Evolutionary conservation across 2,329 filamentous ascomycete genomes (phyloP).

Genomic region (Phoma sp.): DNA sequence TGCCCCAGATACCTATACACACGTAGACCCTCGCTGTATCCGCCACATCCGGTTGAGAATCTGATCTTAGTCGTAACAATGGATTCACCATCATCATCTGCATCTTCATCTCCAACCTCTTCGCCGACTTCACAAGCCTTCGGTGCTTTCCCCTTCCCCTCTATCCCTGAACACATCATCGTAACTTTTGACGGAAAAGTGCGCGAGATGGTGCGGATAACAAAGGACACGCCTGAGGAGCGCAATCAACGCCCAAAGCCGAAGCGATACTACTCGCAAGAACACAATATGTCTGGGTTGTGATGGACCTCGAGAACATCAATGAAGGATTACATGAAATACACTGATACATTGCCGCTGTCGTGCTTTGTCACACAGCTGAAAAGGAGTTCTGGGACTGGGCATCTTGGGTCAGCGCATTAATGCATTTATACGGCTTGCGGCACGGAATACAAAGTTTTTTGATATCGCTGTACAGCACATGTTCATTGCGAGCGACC

Average conservation of each 20-base stretch:
- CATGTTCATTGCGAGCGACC: not conserved
- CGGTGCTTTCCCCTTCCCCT: slow-evolving; percentile 16
- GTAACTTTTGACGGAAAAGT: slow-evolving; percentile 38
- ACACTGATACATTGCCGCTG: slow-evolving; percentile 3
- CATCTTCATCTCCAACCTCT: slow-evolving; percentile 10
- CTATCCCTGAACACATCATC: slow-evolving; percentile 35
- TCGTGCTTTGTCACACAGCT: slow-evolving; percentile 5
- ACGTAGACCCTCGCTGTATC: not conserved
- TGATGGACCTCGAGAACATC: not conserved
- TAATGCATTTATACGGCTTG: slow-evolving; percentile 1
- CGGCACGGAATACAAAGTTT: not conserved
- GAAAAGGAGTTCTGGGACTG: slow-evolving; percentile 6
- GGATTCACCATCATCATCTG: slow-evolving; percentile 8
- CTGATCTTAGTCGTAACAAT: not conserved
- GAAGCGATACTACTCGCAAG: slow-evolving; percentile 12
- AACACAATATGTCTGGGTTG: not conserved
- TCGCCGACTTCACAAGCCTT: slow-evolving; percentile 14
- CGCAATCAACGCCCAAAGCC: slow-evolving; percentile 3
- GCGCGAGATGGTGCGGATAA: slow-evolving; percentile 33
- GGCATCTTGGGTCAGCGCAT: not conserved
- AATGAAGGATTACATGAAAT: not conserved
- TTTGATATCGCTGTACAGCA: not conserved
- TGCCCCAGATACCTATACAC: not conserved
- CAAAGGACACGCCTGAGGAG: slow-evolving; percentile 16
- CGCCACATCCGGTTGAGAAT: slow-evolving; percentile 2